A percentile compares a stretch with the other conserved stretches of the same genome.
These are phyloP conservation scores for Lanzia echinophila DNA, from an alignment of 2,329 filamentous ascomycete species.

Conservation along the genomic window DNA sequence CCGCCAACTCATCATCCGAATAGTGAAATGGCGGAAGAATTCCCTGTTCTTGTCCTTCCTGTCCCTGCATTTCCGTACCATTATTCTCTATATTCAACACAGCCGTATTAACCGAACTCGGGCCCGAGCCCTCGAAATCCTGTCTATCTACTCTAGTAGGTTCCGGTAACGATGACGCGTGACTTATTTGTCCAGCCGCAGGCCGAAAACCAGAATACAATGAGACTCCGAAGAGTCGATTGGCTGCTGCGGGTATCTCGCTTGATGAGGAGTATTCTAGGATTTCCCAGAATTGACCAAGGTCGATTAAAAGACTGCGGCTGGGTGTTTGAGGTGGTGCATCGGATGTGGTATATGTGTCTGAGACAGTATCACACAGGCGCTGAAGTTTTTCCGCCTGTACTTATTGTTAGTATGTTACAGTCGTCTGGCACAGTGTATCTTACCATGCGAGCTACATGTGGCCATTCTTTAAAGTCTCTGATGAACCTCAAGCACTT, in stretches of 20 bases:
- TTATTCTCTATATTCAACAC: neutral
- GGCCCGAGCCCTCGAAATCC: constrained; percentile 14
- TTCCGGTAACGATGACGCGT: constrained; percentile 37
- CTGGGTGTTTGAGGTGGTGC: constrained; percentile 26
- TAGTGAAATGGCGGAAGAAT: constrained; percentile 16
- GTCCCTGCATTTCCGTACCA: constrained; percentile 8
- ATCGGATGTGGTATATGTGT: constrained; percentile 33
- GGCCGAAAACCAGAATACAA: constrained; percentile 29
- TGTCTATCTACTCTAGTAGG: constrained; percentile 34
- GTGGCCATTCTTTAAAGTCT: constrained; percentile 39
- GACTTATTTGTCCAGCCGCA: constrained; percentile 34
- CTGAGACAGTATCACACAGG: constrained; percentile 38
- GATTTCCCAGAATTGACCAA: constrained; percentile 43
- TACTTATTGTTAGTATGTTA: neutral
- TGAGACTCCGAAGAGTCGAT: constrained; percentile 37
- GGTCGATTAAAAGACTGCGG: constrained; percentile 37
- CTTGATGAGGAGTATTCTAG: constrained; percentile 40
- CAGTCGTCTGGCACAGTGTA: neutral
- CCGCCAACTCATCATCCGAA: constrained; percentile 38
- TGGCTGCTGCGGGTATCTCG: constrained; percentile 31
- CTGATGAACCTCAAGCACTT: constrained; percentile 40
- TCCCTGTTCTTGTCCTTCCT: constrained; percentile 9
- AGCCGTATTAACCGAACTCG: constrained; percentile 23
- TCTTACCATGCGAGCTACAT: constrained; percentile 38
- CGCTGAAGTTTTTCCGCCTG: constrained; percentile 38